Conservation (phyloP, 306 rosid species). For the Fragaria iinumae region DNA sequence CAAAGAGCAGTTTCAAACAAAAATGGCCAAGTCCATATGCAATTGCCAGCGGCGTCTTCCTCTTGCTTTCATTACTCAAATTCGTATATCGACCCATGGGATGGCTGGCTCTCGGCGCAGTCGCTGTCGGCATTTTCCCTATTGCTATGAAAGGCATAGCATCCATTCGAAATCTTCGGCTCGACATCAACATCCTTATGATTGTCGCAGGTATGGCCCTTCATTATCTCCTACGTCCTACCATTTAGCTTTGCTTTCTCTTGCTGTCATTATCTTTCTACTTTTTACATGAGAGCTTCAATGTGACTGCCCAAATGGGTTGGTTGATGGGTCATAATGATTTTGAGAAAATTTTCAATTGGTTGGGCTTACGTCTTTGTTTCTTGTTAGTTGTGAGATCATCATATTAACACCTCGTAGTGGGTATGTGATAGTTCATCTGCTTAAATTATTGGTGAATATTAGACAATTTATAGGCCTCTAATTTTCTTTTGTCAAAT, state of each 20-base stretch:
- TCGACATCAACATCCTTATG: constrained; percentile 76
- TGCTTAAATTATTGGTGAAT: too few species aligned
- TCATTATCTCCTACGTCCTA: not conserved
- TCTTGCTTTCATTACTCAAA: constrained; percentile 55
- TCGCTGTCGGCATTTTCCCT: constrained; percentile 53
- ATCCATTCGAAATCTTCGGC: constrained; percentile 50
- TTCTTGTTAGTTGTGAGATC: too few species aligned
- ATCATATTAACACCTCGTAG: too few species aligned
- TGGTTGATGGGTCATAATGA: not conserved
- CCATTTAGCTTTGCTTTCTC: not conserved
- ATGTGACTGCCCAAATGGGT: not conserved
- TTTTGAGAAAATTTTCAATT: not conserved
- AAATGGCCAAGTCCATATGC: constrained; percentile 87
- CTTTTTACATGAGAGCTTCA: not conserved
- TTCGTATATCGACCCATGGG: constrained; percentile 49
- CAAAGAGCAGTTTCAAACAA: constrained; percentile 35
- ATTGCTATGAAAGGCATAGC: constrained; percentile 46
- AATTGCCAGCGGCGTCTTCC: constrained; percentile 53
- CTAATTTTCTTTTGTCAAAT: too few species aligned
- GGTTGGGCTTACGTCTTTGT: not conserved
- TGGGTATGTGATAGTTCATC: too few species aligned
- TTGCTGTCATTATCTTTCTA: not conserved
- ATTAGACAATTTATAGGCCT: too few species aligned
- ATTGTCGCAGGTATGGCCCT: constrained; percentile 61
- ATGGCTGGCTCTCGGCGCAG: constrained; percentile 77